A percentile compares a stretch with the other conserved stretches of the same genome.
phyloP scores from a whole-genome alignment of 305 asterid genomes.

The Ruellia speciosa region DNA sequence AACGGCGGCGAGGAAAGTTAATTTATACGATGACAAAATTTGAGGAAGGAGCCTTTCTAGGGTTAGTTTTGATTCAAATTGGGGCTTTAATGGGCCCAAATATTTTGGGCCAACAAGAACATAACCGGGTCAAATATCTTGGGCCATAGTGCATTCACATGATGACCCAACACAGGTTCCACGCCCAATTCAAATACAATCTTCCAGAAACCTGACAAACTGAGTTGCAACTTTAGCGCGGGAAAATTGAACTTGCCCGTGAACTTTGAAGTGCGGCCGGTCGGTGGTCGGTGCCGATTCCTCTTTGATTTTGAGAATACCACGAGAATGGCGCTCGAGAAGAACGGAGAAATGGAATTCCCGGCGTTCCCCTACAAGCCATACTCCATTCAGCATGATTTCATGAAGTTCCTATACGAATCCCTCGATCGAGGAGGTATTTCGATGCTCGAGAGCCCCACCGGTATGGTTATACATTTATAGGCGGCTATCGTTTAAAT shows the following conservation, averaged over 20 bases:
- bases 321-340: constrained; percentile 28
- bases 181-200: background rate
- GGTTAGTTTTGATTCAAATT: constrained; percentile 20
- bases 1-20: constrained; percentile 18
- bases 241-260: constrained; percentile 20
- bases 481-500: background rate
- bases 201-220: background rate
- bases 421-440: constrained; percentile 87
- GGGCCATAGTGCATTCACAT: too few species aligned
- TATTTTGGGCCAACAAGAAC: background rate
- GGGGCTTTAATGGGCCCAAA: constrained; percentile 23
- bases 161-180: too few species aligned
- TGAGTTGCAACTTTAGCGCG: constrained; percentile 21
- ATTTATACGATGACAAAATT: constrained; percentile 10
- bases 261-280: background rate
- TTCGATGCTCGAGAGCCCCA: constrained; percentile 97
- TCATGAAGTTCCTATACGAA: constrained; percentile 78
- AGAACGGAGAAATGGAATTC: constrained; percentile 42
- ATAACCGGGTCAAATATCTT: too few species aligned
- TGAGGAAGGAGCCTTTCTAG: constrained; percentile 19
- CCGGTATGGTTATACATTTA: constrained; percentile 37
- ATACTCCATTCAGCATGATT: constrained; percentile 88
- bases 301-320: too few species aligned
- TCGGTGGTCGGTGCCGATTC: constrained; percentile 10
- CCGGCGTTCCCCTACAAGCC: constrained; percentile 82